A percentile compares a stretch with the other conserved stretches of the same genome.
These are phyloP conservation scores for Penicillium sp. DNA, from an alignment of 2,329 filamentous ascomycete species.

Conservation along the genomic window DNA sequence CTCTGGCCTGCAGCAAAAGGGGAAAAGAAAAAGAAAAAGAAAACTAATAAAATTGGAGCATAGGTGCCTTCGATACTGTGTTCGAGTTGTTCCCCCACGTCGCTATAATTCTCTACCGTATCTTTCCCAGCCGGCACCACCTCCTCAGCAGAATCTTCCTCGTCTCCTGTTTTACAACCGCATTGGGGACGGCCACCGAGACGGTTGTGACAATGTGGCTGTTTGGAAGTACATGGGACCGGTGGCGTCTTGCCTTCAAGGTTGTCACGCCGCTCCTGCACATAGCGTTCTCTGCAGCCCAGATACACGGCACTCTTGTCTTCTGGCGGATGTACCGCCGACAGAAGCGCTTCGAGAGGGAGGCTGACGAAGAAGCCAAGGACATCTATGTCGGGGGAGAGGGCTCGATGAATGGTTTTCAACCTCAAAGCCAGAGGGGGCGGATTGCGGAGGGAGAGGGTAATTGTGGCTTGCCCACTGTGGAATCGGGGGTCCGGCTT, in stretches of 20 bases:
- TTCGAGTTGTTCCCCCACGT: constrained; percentile 42
- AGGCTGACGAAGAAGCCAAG: background rate
- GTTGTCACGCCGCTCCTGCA: constrained; percentile 39
- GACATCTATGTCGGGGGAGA: background rate
- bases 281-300: constrained; percentile 35
- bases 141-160: constrained; percentile 36
- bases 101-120: constrained; percentile 40
- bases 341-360: constrained; percentile 8
- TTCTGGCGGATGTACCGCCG: constrained; percentile 35
- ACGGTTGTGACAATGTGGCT: constrained; percentile 40
- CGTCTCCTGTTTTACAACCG: constrained; percentile 31
- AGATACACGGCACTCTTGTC: constrained; percentile 38
- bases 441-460: background rate
- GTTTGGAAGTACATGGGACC: constrained; percentile 37
- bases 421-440: background rate
- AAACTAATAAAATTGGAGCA: too few relatives aligned
- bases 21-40: too few relatives aligned
- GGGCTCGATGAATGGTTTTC: background rate
- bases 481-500: background rate
- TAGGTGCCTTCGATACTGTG: constrained; percentile 41
- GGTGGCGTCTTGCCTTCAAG: constrained; percentile 40
- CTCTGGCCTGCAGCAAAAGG: too few relatives aligned
- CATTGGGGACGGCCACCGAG: constrained; percentile 34
- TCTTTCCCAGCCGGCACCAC: constrained; percentile 32
- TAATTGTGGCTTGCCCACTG: too few relatives aligned